Conservation (phyloP, 108 stramenopile species). For the Nitzschia sp. region DNA sequence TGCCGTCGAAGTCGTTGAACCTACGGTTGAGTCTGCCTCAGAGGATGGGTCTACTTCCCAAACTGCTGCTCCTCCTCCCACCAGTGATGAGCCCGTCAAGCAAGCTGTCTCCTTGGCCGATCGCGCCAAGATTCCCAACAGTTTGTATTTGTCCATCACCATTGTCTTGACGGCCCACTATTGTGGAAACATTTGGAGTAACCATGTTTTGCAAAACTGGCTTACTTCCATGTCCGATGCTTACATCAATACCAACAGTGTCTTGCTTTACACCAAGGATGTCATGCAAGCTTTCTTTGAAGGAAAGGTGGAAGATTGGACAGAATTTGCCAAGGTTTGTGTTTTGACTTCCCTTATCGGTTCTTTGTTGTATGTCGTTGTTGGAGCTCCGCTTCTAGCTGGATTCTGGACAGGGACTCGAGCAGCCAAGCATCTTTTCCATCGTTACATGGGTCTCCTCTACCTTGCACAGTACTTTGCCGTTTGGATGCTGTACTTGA, state of each 20-base stretch:
- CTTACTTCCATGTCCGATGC: slow-evolving; percentile 4
- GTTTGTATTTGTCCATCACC: slow-evolving; percentile 2
- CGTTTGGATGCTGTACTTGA: slow-evolving; percentile 35
- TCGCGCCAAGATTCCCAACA: slow-evolving; percentile 19
- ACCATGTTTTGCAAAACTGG: slow-evolving; percentile 5
- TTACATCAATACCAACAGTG: background rate
- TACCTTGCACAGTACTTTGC: slow-evolving; percentile 37
- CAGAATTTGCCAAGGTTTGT: slow-evolving; percentile 5
- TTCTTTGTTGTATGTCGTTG: slow-evolving; percentile 30
- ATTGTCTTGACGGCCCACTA: slow-evolving; percentile 2
- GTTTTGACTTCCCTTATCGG: slow-evolving; percentile 4
- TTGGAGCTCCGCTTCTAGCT: slow-evolving; percentile 27
- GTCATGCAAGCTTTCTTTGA: background rate
- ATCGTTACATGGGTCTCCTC: slow-evolving; percentile 40
- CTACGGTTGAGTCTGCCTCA: too few species aligned
- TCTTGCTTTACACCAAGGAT: slow-evolving; percentile 8
- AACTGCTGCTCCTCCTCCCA: too few species aligned
- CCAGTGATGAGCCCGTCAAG: background rate
- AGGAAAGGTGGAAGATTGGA: slow-evolving; percentile 3
- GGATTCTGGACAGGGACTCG: slow-evolving; percentile 41
- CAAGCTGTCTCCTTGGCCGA: slow-evolving; percentile 4
- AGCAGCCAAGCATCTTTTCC: slow-evolving; percentile 27
- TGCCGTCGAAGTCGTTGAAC: too few species aligned
- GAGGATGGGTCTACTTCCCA: too few species aligned
- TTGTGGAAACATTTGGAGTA: slow-evolving; percentile 9